Base-by-base conservation (phyloP, 163 green algal species). In the Volvox carteri region DNA sequence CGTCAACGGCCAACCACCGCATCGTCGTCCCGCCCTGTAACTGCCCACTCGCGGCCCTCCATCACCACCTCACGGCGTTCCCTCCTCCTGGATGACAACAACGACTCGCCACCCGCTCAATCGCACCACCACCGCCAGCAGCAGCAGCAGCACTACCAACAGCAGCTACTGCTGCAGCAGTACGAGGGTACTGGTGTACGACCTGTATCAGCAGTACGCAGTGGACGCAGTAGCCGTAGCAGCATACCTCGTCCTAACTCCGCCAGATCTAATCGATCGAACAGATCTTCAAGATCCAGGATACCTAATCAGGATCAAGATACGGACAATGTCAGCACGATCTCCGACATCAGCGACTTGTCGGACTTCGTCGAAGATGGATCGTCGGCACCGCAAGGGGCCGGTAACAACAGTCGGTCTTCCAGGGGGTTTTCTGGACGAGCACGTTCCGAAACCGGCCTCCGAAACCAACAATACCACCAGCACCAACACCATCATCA, bases 1-100 rank as follows among this genome's bases (percentile, higher is more conserved):
- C 78, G n/a, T 2, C 56, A 74, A 56, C 78, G 78, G 4, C 78
- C 78, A 44, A 76, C 54, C 1, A 86, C 78, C 37, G 78, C 75
- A 30, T 30, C 75, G 19, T 25, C 30, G 39, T 23, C 8, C 1
- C 75, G 75, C 48, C 30, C 23, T 16, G 28, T 44, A 1, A 33
- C 68, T 39, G 35, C 35, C 18, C 72, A 18, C 42, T 42, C 35
- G 4, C 42, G 41, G 4, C 42, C 75, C 30, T 37, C 77, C 74
- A 67, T 44, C 44, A 46, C 35, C 77, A 35, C 52, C 5, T 48
- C n/a, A 3, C 48, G 48, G 33, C 52, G 30, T n/a, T 12, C 50
- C 52, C 52, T 33, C 50, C 18, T 48, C 75, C n/a, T n/a, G n/a
- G 30, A 80, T n/a, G 30, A 37, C 2, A 7, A 68, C 41, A 18